A percentile compares a stretch with the other conserved stretches of the same genome.
These are phyloP conservation scores for Hymenotorrendiella dingleyae DNA, from an alignment of 2,329 filamentous ascomycete genomes.

Conservation along the genomic window DNA sequence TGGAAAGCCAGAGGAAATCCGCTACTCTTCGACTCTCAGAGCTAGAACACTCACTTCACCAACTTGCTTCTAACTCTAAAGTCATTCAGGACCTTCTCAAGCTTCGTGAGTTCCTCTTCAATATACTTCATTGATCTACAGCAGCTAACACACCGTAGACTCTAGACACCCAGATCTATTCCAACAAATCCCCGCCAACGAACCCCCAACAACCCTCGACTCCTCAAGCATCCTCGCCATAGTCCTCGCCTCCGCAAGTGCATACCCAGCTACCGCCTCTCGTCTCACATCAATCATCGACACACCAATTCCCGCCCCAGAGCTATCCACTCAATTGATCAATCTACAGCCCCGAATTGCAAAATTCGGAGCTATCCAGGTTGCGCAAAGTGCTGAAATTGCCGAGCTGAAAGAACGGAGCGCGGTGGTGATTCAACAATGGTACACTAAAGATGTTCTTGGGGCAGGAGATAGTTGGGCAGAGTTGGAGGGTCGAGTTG, in stretches of 20 bases:
- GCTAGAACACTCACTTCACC: conserved; percentile 20
- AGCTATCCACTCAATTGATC: conserved; percentile 29
- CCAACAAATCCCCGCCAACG: conserved; percentile 21
- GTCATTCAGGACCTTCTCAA: conserved; percentile 29
- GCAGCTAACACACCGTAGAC: conserved; percentile 21
- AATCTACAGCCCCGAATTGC: conserved; percentile 28
- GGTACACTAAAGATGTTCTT: conserved; percentile 28
- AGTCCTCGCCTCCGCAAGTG: conserved; percentile 29
- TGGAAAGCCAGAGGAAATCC: conserved; percentile 5
- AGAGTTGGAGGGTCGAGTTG: conserved; percentile 28
- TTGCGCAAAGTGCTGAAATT: conserved; percentile 27
- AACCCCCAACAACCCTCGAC: conserved; percentile 26
- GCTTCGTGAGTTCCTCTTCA: conserved; percentile 21
- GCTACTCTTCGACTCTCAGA: conserved; percentile 15
- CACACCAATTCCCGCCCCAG: conserved; percentile 27
- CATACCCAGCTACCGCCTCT: conserved; percentile 30
- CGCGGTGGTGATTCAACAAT: conserved; percentile 27
- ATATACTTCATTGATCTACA: not conserved
- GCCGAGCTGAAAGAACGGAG: conserved; percentile 26
- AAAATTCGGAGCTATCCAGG: conserved; percentile 27
- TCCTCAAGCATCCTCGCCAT: conserved; percentile 24
- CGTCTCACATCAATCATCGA: conserved; percentile 30
- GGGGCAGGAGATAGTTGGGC: conserved; percentile 30
- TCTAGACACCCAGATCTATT: conserved; percentile 31
- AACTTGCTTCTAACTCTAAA: conserved; percentile 23